A percentile compares a stretch with the other conserved stretches of the same genome.
Conservation (phyloP, 257 asterid genomes). For the Solanum appendiculatum region DNA sequence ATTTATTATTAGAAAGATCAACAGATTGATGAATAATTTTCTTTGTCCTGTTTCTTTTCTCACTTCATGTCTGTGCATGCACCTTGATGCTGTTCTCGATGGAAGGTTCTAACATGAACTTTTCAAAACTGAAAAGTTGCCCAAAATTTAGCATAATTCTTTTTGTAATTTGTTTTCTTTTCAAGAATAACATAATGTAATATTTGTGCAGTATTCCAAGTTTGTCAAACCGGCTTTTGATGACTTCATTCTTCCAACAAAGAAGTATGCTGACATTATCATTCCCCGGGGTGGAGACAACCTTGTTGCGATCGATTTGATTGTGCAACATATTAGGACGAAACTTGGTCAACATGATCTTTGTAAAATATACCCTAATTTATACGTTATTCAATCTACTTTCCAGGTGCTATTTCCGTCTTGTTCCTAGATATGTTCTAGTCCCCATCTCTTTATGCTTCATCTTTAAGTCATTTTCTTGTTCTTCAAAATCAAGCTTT, state of each 20-base stretch:
- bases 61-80: neutral
- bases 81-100: neutral
- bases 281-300: slow-evolving; percentile 99
- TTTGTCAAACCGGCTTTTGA: slow-evolving; percentile 98
- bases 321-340: slow-evolving; percentile 57
- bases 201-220: slow-evolving; percentile 76
- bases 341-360: slow-evolving; percentile 10
- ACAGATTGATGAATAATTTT: neutral
- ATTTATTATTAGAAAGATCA: neutral
- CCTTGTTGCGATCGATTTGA: slow-evolving; percentile 96
- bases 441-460: neutral
- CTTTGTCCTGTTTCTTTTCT: neutral
- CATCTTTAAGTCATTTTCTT: neutral
- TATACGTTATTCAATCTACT: slow-evolving; percentile 20
- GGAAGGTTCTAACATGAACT: neutral
- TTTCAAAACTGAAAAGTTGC: neutral
- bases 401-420: slow-evolving; percentile 5
- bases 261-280: slow-evolving; percentile 93
- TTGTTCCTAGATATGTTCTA: neutral
- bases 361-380: slow-evolving; percentile 6
- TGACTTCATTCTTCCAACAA: slow-evolving; percentile 94
- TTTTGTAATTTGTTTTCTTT: neutral
- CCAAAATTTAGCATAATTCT: neutral
- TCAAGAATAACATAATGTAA: neutral
- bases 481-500: neutral